Base-by-base conservation (phyloP, 108 stramenopile genomes). In the Cylindrotheca fusiformis region DNA sequence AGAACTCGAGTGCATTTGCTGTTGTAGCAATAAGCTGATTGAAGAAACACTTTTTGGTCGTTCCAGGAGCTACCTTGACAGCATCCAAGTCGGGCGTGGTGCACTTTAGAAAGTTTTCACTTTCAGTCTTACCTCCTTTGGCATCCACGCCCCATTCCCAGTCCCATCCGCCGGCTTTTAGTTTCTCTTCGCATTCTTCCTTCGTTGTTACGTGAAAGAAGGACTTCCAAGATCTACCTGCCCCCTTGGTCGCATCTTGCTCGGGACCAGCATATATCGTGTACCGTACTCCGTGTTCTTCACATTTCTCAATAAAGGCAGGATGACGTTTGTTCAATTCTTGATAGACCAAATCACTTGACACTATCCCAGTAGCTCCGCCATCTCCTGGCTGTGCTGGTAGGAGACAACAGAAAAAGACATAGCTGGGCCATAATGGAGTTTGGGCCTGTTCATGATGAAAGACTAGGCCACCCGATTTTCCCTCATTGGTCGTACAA, bases 361-460 rank as follows among this genome's bases (percentile, higher is more conserved):
- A 58, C 0, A 71, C 71, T 0, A 71, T 64, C 14, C 71, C 71
- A 18, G 71, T 71, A 2, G 45, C 63, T 17, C 71, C 71, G 29
- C 60, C 60, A 48, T 62, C 60, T 23, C 52, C 45, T 31, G 36
- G 25, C 22, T 31, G 25, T 0, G 71, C 71, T 0, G 71, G 71
- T 6, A 71, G 30, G n/a, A 50, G 28, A 48, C 69, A 70, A 31
- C 71, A 71, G 52, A 71, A 71, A 51, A 71, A 71, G 32, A 71
- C 63, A 52, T 71, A 49, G 30, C 63, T 64, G 48, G 71, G 71
- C 71, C 71, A 71, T n/a, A 63, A 46, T 1, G 71, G 71, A 8
- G 71, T 71, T 55, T 71, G 71, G 0, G 71, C 71, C 45, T 71
- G 71, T 36, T 71, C 71, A 47, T 71, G 71, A 51, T 71, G 71